Percentiles rank a stretch among this genome's conserved stretches.
phyloP scores from a whole-genome alignment of 1,139 yeast genomes.

The Suhomyces terraborum region DNA sequence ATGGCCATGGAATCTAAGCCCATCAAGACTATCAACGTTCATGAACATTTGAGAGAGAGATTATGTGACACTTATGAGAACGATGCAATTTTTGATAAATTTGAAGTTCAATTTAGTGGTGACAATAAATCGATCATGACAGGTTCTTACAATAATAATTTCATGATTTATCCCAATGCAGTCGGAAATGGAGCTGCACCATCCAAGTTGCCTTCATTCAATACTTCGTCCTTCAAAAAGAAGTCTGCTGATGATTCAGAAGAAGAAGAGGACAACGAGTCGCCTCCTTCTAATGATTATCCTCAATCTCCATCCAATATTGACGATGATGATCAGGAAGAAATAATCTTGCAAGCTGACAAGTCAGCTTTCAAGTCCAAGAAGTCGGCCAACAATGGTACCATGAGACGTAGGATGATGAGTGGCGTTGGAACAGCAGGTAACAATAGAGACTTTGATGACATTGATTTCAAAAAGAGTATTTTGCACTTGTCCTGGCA shows the following conservation, averaged over 20 bases:
- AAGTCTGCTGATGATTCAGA: constrained; percentile 35
- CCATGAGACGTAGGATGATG: constrained; percentile 49
- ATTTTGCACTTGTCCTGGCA: constrained; percentile 98
- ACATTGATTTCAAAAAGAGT: constrained; percentile 91
- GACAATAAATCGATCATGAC: constrained; percentile 93
- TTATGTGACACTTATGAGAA: constrained; percentile 97
- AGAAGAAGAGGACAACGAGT: constrained; percentile 38
- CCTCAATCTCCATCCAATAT: constrained; percentile 43
- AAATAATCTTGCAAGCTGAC: constrained; percentile 91
- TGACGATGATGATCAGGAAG: constrained; percentile 66
- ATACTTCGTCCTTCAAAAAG: constrained; percentile 22
- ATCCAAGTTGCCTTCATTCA: constrained; percentile 20
- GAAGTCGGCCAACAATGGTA: constrained; percentile 43
- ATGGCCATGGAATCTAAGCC: constrained; percentile 96
- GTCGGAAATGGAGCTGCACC: constrained; percentile 35
- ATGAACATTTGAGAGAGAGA: constrained; percentile 90
- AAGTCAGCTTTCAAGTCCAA: constrained; percentile 92
- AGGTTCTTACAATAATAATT: constrained; percentile 95
- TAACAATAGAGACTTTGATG: constrained; percentile 63
- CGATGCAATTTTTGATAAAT: constrained; percentile 97
- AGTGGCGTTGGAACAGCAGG: constrained; percentile 42
- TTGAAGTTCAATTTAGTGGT: constrained; percentile 94
- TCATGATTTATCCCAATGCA: constrained; percentile 92
- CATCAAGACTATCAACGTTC: constrained; percentile 89
- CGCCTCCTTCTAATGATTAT: constrained; percentile 33